Percentiles rank a stretch among this genome's conserved stretches.
Conservation (phyloP, 1,139 yeast species). For the Nematodospora anomalae region DNA sequence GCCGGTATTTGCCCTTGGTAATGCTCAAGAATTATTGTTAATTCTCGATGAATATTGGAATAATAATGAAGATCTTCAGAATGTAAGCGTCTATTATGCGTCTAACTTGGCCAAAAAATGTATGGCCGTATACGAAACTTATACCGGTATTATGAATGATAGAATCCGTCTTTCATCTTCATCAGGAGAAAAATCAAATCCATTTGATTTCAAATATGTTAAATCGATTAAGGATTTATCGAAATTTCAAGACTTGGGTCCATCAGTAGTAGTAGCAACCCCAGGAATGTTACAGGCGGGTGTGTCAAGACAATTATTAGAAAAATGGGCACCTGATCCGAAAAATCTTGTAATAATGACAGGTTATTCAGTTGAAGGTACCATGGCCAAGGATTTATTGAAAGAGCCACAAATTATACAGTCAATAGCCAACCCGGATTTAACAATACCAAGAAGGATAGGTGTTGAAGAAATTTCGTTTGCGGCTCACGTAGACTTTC, state of each 20-base stretch:
- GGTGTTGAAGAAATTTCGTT: slow-evolving; percentile 93
- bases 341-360: slow-evolving; percentile 85
- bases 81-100: slow-evolving; percentile 83
- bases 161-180: slow-evolving; percentile 69
- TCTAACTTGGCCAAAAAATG: slow-evolving; percentile 93
- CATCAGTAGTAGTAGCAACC: slow-evolving; percentile 93
- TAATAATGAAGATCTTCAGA: slow-evolving; percentile 76
- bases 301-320: slow-evolving; percentile 84
- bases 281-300: slow-evolving; percentile 99
- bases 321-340: slow-evolving; percentile 97
- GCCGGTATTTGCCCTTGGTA: slow-evolving; percentile 95
- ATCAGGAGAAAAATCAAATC: slow-evolving; percentile 52
- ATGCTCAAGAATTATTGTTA: slow-evolving; percentile 89
- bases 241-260: slow-evolving; percentile 87
- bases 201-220: slow-evolving; percentile 86
- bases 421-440: slow-evolving; percentile 74
- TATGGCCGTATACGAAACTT: slow-evolving; percentile 96
- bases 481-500: slow-evolving; percentile 98
- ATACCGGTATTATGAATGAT: slow-evolving; percentile 96
- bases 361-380: slow-evolving; percentile 98
- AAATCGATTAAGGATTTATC: slow-evolving; percentile 79
- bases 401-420: slow-evolving; percentile 90
- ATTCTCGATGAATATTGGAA: slow-evolving; percentile 96
- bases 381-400: slow-evolving; percentile 88
- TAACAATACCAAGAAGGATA: slow-evolving; percentile 81